Evolutionary conservation across 768 basidiomycete species (phyloP).

Genomic region (Boletus bicolor): DNA sequence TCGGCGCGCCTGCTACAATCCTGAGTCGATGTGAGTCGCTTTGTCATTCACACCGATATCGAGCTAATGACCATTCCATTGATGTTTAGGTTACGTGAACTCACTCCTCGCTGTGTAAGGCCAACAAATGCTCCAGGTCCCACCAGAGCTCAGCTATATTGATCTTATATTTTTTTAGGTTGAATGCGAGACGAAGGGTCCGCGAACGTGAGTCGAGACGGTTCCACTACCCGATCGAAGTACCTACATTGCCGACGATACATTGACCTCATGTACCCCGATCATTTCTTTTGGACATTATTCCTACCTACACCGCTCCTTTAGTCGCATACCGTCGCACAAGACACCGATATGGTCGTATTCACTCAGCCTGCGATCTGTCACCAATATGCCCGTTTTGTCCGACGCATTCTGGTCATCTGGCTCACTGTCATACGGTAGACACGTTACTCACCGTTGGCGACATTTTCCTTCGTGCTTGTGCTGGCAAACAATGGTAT

Average conservation of each 20-base stretch:
- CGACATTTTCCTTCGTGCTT: too few species aligned
- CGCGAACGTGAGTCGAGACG: conserved; percentile 10
- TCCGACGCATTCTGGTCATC: too few species aligned
- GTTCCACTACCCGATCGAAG: not conserved
- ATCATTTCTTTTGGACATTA: too few species aligned
- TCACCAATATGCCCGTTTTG: too few species aligned
- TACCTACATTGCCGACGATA: conserved; percentile 6
- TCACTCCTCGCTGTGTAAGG: conserved; percentile 14
- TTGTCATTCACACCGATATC: not conserved
- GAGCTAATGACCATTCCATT: not conserved
- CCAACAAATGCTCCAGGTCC: not conserved
- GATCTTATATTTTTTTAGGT: not conserved
- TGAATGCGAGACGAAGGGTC: conserved; percentile 8
- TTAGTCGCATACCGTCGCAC: too few species aligned
- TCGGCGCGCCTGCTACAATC: conserved; percentile 5
- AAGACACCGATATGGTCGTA: too few species aligned
- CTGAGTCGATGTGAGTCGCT: conserved; percentile 10
- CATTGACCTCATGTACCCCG: not conserved
- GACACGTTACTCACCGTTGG: too few species aligned
- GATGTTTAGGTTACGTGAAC: conserved; percentile 11
- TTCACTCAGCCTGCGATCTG: too few species aligned
- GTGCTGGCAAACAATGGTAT: too few species aligned
- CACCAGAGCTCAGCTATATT: not conserved
- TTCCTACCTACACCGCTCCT: too few species aligned
- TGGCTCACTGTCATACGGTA: too few species aligned